Evolutionary conservation across 352 stramenopile genomes (phyloP), one percentile per base, ranked within the genome.

Genomic region (Thalassiosira oceanica): DNA sequence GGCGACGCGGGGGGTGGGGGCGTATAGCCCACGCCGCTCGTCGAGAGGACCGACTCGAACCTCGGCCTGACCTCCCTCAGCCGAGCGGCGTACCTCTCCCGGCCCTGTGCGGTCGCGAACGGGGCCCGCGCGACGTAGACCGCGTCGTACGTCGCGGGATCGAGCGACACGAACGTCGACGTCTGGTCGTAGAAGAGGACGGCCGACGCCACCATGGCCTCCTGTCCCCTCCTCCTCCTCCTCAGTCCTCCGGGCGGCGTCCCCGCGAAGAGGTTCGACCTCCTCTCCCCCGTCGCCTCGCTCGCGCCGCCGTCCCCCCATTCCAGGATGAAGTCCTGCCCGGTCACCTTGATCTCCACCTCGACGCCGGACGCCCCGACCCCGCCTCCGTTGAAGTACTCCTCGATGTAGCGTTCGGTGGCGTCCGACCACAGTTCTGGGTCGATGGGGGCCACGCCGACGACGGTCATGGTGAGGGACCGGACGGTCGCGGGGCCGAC

Each of bases 381-480:
- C 33, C 1, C 49, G 13, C 57, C 26, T 33, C 64, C 41, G 33
- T 76, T 55, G 28, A 71, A 41, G 23, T 44, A 43, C 11, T 54
- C 44, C 20, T 60, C 35, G 36, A 66, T 64, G 0, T 16, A 15
- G 2, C 41, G 36, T 10, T 49, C 65, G 4, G 41, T 61, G 16
- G 20, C 42, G 4, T 57, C 49, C 66, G 50, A 70, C 42, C 58
- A 16, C 1, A 8, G 13, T 51, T 61, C 13, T 15, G 35, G 28
- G 28, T 36, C 3, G 41, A 57, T 41, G 37, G 6, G 33, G 24
- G 6, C 18, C 27, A 76, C 61, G 20, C 56, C 56, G 18, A 18
- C 35, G 3, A 70, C 21, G n/a, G 43, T 70, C 49, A 61, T 58
- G 36, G 48, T 70, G 15, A 70, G 43, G 5, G 53, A 53, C 13